Evolutionary conservation across 1,284 basidiomycete species (phyloP).

Genomic region (Ceraceosorus guamensis): DNA sequence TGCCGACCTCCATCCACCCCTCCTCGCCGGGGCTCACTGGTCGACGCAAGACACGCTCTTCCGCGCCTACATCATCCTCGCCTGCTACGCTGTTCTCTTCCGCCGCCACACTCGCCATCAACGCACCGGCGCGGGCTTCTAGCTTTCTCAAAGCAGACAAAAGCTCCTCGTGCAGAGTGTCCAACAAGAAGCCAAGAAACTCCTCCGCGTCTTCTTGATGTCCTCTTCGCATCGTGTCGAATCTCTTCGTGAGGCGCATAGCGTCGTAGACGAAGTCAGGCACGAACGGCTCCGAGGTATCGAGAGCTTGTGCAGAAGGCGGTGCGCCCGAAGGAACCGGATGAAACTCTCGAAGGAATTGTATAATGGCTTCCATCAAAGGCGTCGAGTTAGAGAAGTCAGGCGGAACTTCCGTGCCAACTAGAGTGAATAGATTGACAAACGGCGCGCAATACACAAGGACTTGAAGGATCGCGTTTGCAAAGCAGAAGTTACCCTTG

Average conservation of each 20-base stretch:
- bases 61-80: constrained; percentile 52
- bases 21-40: constrained; percentile 45
- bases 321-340: constrained; percentile 9
- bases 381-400: constrained; percentile 59
- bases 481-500: constrained; percentile 95
- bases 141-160: constrained; percentile 57
- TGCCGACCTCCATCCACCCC: constrained; percentile 85
- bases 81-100: background rate
- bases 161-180: constrained; percentile 89
- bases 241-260: constrained; percentile 88
- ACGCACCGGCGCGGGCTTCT: background rate
- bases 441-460: constrained; percentile 84
- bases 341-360: constrained; percentile 72
- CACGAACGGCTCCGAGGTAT: constrained; percentile 60
- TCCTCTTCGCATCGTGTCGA: constrained; percentile 85
- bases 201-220: constrained; percentile 98
- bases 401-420: constrained; percentile 56
- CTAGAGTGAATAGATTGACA: constrained; percentile 66
- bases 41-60: constrained; percentile 51
- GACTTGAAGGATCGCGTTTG: constrained; percentile 84
- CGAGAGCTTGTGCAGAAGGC: background rate
- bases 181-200: constrained; percentile 94
- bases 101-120: constrained; percentile 4
- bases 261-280: constrained; percentile 88
- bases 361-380: constrained; percentile 69